phyloP scores from a whole-genome alignment of 2,329 filamentous ascomycete genomes.

The Pezicula radicicola region DNA sequence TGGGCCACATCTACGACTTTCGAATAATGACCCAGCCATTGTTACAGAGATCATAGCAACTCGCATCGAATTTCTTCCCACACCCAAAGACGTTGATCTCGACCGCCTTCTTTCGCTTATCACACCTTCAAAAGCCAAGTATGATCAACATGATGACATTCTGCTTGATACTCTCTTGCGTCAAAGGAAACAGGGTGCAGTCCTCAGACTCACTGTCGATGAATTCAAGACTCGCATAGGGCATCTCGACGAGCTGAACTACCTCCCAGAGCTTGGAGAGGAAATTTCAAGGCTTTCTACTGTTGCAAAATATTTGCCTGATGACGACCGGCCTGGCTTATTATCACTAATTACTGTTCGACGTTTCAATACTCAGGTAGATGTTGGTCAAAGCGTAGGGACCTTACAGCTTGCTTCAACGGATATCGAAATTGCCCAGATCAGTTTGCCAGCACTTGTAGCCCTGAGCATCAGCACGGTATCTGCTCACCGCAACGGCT shows the following conservation, averaged over 20 bases:
- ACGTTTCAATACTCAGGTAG: constrained; percentile 56
- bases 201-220: constrained; percentile 69
- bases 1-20: constrained; percentile 62
- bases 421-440: constrained; percentile 72
- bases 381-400: constrained; percentile 69
- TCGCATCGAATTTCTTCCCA: constrained; percentile 67
- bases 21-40: constrained; percentile 55
- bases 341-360: constrained; percentile 70
- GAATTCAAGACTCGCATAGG: constrained; percentile 60
- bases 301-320: constrained; percentile 90
- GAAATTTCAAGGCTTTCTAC: constrained; percentile 81
- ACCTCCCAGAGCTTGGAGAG: constrained; percentile 68
- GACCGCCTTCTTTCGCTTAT: constrained; percentile 81
- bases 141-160: constrained; percentile 85
- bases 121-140: constrained; percentile 87
- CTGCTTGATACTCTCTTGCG: constrained; percentile 87
- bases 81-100: constrained; percentile 76
- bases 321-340: constrained; percentile 89
- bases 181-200: constrained; percentile 81
- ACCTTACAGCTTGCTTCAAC: constrained; percentile 53
- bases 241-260: constrained; percentile 61
- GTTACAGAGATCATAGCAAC: constrained; percentile 62
- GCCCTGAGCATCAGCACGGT: constrained; percentile 71
- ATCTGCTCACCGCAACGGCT: constrained; percentile 58
- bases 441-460: constrained; percentile 78